These are phyloP conservation scores for Pseudozyma sp. DNA, from an alignment of 1,284 basidiomycete species.

Conservation along the genomic window DNA sequence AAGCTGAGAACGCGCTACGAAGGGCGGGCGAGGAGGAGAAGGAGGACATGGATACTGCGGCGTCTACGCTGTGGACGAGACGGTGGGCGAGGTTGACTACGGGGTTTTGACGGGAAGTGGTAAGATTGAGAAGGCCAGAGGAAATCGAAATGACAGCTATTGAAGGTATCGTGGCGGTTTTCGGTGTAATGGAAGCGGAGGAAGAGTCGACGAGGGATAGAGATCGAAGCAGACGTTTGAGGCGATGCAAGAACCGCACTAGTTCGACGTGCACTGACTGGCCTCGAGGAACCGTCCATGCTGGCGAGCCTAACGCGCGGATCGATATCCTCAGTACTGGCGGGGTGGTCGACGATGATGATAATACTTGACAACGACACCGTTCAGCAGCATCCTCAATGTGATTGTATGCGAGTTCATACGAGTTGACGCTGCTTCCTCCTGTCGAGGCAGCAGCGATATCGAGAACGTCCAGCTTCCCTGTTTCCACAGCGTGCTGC, in stretches of 20 bases:
- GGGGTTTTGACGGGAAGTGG: not conserved
- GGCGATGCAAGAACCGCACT: constrained; percentile 54
- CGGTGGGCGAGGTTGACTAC: constrained; percentile 39
- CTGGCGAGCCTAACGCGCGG: constrained; percentile 54
- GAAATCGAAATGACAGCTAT: constrained; percentile 52
- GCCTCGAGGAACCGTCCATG: constrained; percentile 36
- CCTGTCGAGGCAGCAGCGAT: constrained; percentile 6
- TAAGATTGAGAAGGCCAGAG: constrained; percentile 24
- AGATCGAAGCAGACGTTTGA: constrained; percentile 49
- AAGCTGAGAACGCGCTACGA: constrained; percentile 44
- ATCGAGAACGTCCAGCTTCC: constrained; percentile 31
- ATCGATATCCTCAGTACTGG: constrained; percentile 57
- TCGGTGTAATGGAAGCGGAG: not conserved
- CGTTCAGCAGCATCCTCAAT: constrained; percentile 34
- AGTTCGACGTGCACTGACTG: constrained; percentile 22
- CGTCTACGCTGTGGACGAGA: constrained; percentile 49
- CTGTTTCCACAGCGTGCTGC: constrained; percentile 41
- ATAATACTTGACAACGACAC: constrained; percentile 12
- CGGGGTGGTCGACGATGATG: constrained; percentile 11
- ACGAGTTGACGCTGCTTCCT: constrained; percentile 5
- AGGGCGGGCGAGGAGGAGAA: constrained; percentile 53
- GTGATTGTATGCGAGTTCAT: constrained; percentile 32
- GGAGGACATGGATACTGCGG: constrained; percentile 51
- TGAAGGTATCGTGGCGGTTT: constrained; percentile 31
- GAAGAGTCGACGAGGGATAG: constrained; percentile 38